These are phyloP conservation scores for Amanita subjunquillea DNA, from an alignment of 768 basidiomycete genomes.

Conservation along the genomic window DNA sequence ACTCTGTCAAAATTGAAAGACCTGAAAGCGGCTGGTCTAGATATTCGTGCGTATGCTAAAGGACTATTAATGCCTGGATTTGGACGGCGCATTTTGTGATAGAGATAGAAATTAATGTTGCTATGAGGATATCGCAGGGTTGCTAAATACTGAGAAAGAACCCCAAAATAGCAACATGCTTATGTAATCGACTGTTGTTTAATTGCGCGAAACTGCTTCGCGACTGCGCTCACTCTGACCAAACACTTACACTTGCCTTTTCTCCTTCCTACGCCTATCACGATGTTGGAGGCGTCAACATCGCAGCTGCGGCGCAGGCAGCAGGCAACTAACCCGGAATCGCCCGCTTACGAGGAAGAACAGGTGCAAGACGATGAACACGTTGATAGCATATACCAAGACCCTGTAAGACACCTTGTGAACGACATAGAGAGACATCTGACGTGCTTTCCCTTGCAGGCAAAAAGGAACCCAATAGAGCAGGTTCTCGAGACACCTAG, in stretches of 20 bases:
- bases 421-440: conserved; percentile 1
- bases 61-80: background rate
- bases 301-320: background rate
- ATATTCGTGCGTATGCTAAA: conserved; percentile 5
- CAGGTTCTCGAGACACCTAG: conserved; percentile 48
- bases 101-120: background rate
- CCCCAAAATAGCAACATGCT: background rate
- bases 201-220: background rate
- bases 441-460: conserved; percentile 21
- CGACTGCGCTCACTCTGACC: background rate
- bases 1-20: conserved; percentile 2
- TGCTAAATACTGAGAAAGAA: no score
- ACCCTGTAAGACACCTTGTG: conserved; percentile 4
- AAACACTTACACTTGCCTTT: conserved; percentile 15
- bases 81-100: background rate
- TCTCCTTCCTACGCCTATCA: conserved; percentile 1
- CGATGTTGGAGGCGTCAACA: background rate
- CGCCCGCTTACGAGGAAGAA: background rate
- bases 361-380: conserved; percentile 5
- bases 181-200: background rate
- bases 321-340: background rate
- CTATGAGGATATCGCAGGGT: no score
- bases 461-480: conserved; percentile 50
- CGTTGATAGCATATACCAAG: conserved; percentile 4
- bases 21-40: conserved; percentile 1